Base-by-base conservation (phyloP, 495 filamentous ascomycete genomes). In the Rostrohypoxylon terebratum region DNA sequence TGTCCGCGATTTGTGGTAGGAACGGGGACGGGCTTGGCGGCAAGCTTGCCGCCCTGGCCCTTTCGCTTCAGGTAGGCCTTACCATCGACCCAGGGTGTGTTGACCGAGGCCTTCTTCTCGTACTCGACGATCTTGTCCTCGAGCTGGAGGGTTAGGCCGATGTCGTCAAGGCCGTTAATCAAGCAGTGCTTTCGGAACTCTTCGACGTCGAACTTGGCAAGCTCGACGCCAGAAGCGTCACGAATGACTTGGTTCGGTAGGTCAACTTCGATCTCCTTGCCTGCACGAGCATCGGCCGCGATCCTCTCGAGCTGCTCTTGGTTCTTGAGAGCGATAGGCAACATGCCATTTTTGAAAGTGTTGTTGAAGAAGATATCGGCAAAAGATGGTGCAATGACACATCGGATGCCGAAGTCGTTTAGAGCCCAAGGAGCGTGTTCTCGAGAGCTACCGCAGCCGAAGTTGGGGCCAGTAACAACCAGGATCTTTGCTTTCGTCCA, bases 291-390 rank as follows among this genome's bases (percentile, higher is more conserved):
- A 81, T 97, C 94, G 23, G 87, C 90, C 44, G 92, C 90, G 68
- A 99, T 90, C 72, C 82, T 84, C 8, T 90, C 84, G 3, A 98
- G 85, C 14, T 85, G 88, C 8, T 73, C 86, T 51, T 89, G 77
- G 79, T 94, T 87, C 36, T 85, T 83, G 79, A 99, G 92, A 40
- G 86, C 81, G 70, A 98, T 87, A 25, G 95, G 94, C 40, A 99
- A 87, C 96, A 99, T 99, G 81, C 95, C 96, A 83, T 99, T 99
- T 87, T 99, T 99, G 88, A 98, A 98, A 16, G 93, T 96, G 84
- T 99, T 99, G 88, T 98, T 99, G 89, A 94, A 97, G 88, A 98
- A 98, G 81, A 99, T 99, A 77, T 99, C 96, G 66, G 94, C 95
- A 75, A 92, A 99, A 14, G 90, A 93, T 10, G 94, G 93, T 1